Percentiles rank a stretch among this genome's conserved stretches.
Evolutionary conservation across 495 filamentous ascomycete species (phyloP).

Genomic region (Entonaema liquescens): DNA sequence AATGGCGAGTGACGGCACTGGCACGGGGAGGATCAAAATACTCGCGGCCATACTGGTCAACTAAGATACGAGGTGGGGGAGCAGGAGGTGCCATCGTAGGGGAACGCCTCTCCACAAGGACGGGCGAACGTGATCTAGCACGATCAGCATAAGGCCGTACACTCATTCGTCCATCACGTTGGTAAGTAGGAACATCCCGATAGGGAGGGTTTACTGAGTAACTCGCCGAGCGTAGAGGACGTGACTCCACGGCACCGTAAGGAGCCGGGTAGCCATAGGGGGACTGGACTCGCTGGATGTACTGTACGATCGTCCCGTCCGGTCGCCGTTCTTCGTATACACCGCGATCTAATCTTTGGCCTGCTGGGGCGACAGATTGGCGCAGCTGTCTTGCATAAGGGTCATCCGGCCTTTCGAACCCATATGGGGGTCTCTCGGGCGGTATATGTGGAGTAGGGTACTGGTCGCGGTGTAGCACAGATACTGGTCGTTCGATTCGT

Average conservation of each 20-base stretch:
- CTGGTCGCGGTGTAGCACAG: constrained; percentile 31
- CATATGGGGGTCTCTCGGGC: constrained; percentile 34
- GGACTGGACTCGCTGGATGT: constrained; percentile 60
- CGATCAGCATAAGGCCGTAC: constrained; percentile 57
- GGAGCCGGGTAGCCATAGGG: constrained; percentile 57
- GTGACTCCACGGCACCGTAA: constrained; percentile 55
- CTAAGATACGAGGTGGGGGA: constrained; percentile 66
- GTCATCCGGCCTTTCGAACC: constrained; percentile 39
- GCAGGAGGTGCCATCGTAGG: constrained; percentile 66
- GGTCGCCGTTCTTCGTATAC: constrained; percentile 44
- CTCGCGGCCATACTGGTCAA: constrained; percentile 76
- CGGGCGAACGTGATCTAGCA: constrained; percentile 68
- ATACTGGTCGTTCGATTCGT: constrained; percentile 45
- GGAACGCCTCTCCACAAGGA: constrained; percentile 58
- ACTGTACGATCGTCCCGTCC: constrained; percentile 50
- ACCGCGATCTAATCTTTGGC: constrained; percentile 35
- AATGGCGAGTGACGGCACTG: constrained; percentile 53
- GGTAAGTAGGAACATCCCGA: constrained; percentile 55
- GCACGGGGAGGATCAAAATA: constrained; percentile 69
- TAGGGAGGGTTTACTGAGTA: constrained; percentile 71
- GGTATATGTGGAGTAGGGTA: constrained; percentile 27
- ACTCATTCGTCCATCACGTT: constrained; percentile 51
- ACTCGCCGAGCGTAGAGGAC: constrained; percentile 65
- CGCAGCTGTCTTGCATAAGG: constrained; percentile 39
- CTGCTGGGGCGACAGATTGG: constrained; percentile 39